Evolutionary conservation across 192 early-diverging fungal genomes (phyloP), one percentile per base, ranked within the genome.

Genomic region (Paraglomus occultum): DNA sequence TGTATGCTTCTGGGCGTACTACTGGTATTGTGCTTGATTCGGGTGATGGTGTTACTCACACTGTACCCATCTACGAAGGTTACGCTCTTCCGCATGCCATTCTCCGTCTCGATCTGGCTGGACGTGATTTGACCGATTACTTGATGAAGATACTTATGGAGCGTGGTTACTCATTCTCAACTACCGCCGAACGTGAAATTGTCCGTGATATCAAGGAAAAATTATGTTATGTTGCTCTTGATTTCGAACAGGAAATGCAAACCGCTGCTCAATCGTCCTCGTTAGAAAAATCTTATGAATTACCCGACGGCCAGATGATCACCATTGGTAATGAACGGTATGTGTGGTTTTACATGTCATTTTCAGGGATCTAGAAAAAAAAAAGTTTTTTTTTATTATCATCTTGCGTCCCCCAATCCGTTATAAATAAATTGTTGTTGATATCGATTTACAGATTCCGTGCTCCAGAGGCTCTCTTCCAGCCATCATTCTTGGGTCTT

Each of bases 151-250:
- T 95, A 79, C 91, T 98, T 74, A 93, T 89, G 74, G 93, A 97
- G 82, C 92, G 95, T 75, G 97, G 97, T 79, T 92, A 98, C 89
- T 83, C 92, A 42, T 94, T 96, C 89, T 89, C 87, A 65, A 97
- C 94, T 83, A 90, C 94, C 23, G 92, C 95, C 72, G 95, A 97
- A 83, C 89, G 91, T 80, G 95, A 97, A 91, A 95, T 96, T 73
- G 95, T 96, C 73, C 94, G 95, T 82, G 94, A 98, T 77, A 97
- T 99, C 85, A 99, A 99, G 89, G 97, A 98, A 83, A 97, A 96
- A 90, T 89, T 96, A 73, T 93, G 94, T 86, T 97, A 98, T 79
- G 95, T 96, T 75, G 95, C 95, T 64, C 85, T 96, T 49, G 95
- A 99, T 85, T 96, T 92, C 82, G 95, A 96, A 74, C 91, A 95